Conservation (phyloP, 2,329 filamentous ascomycete species). For the Purpureocillium lavendulum region DNA sequence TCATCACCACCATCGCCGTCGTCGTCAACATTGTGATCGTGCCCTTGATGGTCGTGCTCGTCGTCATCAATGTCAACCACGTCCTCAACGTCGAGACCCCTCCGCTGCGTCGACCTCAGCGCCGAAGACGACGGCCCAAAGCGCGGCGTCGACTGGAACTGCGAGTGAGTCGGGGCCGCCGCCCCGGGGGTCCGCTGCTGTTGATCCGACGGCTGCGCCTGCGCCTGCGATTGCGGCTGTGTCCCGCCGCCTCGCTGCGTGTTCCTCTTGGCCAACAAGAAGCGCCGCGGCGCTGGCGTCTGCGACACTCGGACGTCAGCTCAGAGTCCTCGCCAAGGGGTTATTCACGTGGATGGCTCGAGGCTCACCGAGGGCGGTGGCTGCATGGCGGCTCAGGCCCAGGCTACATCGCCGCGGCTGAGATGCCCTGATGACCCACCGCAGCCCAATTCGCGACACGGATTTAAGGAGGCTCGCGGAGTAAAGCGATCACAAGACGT, state of each 20-base stretch:
- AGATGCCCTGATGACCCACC: too few species aligned
- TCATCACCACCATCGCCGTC: neutral
- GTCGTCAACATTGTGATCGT: too few species aligned
- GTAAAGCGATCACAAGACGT: too few species aligned
- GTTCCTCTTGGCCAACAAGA: slow-evolving; percentile 25
- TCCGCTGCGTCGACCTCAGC: slow-evolving; percentile 14
- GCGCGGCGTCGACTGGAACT: slow-evolving; percentile 29
- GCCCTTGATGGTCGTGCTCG: slow-evolving; percentile 7
- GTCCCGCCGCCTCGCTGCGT: slow-evolving; percentile 9
- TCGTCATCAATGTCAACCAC: slow-evolving; percentile 14
- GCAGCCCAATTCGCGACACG: too few species aligned
- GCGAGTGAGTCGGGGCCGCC: slow-evolving; percentile 16
- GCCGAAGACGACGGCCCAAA: slow-evolving; percentile 17
- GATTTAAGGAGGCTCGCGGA: too few species aligned
- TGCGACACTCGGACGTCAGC: slow-evolving; percentile 10
- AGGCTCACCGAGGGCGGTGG: slow-evolving; percentile 9
- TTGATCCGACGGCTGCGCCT: too few species aligned
- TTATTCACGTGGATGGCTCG: neutral
- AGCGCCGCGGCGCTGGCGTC: slow-evolving; percentile 31
- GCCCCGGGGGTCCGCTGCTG: slow-evolving; percentile 5
- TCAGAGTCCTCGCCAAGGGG: neutral
- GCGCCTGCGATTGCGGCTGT: too few species aligned
- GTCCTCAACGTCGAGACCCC: slow-evolving; percentile 22
- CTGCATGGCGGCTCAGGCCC: neutral
- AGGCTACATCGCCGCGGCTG: too few species aligned